These are phyloP conservation scores for Pyricularia sp. DNA, from an alignment of 2,329 filamentous ascomycete genomes.

Conservation along the genomic window DNA sequence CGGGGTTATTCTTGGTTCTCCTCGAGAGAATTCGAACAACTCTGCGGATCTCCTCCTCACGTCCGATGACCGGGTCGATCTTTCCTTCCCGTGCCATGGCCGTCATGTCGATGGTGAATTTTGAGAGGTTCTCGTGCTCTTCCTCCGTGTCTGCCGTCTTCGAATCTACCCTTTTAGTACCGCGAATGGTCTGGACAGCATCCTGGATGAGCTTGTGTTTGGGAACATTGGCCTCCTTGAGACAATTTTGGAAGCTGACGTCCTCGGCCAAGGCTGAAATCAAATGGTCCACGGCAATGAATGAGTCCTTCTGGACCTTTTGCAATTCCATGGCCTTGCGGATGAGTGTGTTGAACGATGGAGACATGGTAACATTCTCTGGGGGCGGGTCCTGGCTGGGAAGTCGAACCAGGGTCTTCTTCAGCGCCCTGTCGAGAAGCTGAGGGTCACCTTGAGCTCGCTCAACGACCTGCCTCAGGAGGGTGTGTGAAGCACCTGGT, in stretches of 20 bases:
- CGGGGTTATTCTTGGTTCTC: slow-evolving; percentile 97
- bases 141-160: slow-evolving; percentile 90
- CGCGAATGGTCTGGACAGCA: slow-evolving; percentile 84
- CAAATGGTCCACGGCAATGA: slow-evolving; percentile 88
- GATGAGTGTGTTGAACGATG: slow-evolving; percentile 72
- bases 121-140: slow-evolving; percentile 91
- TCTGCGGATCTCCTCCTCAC: slow-evolving; percentile 90
- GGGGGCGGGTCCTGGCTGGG: slow-evolving; percentile 94
- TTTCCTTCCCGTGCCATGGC: slow-evolving; percentile 93
- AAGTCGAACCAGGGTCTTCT: slow-evolving; percentile 82
- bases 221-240: slow-evolving; percentile 83
- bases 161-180: slow-evolving; percentile 87
- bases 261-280: slow-evolving; percentile 83
- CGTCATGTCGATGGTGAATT: slow-evolving; percentile 99
- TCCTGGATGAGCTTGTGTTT: slow-evolving; percentile 85
- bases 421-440: slow-evolving; percentile 76
- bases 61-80: slow-evolving; percentile 92
- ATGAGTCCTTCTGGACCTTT: slow-evolving; percentile 96
- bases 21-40: slow-evolving; percentile 87
- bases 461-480: slow-evolving; percentile 92
- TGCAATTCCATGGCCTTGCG: slow-evolving; percentile 81
- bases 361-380: slow-evolving; percentile 75
- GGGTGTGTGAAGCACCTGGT: slow-evolving; percentile 54
- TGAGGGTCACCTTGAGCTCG: slow-evolving; percentile 89
- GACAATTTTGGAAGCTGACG: slow-evolving; percentile 55